These are phyloP conservation scores for Ambrosiella xylebori DNA, from an alignment of 2,329 filamentous ascomycete species.

Conservation along the genomic window DNA sequence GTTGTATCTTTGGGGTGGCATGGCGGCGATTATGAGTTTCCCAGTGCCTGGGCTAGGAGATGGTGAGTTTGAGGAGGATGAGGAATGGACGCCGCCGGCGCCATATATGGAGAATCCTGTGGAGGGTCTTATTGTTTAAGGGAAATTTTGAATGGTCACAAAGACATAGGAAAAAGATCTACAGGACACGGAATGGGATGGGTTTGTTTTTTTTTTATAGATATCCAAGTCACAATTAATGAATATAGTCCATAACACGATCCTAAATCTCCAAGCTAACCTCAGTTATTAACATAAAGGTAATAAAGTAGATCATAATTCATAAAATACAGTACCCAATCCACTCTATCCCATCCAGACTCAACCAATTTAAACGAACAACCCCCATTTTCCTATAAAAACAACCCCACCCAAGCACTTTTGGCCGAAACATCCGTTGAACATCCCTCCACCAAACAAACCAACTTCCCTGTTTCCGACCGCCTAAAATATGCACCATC, in stretches of 20 bases:
- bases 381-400: slow-evolving; percentile 26
- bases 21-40: slow-evolving; percentile 82
- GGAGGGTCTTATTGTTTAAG: slow-evolving; percentile 12
- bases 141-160: neutral
- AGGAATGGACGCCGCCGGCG: slow-evolving; percentile 8
- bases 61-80: slow-evolving; percentile 33
- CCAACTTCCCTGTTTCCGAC: slow-evolving; percentile 19
- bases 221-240: too few species aligned
- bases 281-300: too few species aligned
- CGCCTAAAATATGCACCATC: neutral
- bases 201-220: too few species aligned
- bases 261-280: too few species aligned
- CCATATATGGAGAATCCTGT: slow-evolving; percentile 11
- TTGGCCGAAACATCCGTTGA: slow-evolving; percentile 35
- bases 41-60: slow-evolving; percentile 70
- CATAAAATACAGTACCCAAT: too few species aligned
- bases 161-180: neutral
- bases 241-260: too few species aligned
- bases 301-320: too few species aligned
- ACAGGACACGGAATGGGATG: neutral
- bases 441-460: slow-evolving; percentile 42
- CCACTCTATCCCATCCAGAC: neutral
- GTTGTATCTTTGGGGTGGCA: slow-evolving; percentile 66
- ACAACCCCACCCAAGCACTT: slow-evolving; percentile 44
- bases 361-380: neutral